Evolutionary conservation across 129 eudicot genomes (phyloP), one percentile per base, ranked within the genome.

Genomic region (Apium graveolens): DNA sequence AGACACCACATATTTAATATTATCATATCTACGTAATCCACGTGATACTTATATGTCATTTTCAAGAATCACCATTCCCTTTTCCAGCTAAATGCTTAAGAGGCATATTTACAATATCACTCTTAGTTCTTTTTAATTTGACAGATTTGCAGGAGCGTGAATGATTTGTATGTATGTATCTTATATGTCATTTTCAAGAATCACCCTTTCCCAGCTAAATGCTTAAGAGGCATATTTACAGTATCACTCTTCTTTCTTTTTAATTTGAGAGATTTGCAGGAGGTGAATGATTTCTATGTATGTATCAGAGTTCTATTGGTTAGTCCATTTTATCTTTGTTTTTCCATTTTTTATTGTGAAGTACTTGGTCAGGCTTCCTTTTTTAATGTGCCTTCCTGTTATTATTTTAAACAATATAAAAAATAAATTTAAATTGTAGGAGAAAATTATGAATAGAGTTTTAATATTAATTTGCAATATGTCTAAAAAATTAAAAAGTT

Each of bases 1-100:
- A 91, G 32, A 85, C 88, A 3, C 98, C 98, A 51, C 98, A 94
- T 76, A 80, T 91, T 48, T 82, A 90, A 76, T 87, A 94, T 83
- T 88, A 91, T 75, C 82, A 39, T 74, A 70, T 71, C 74, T 94
- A 89, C 78, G 98, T 91, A 76, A 70, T 76, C 31, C 27, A 2
- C 13, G 49, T 57, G 21, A 55, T 11, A 24, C 24, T 72, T 72
- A 49, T 60, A 32, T 72, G n/a, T 49, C 57, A 4, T 18, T 49
- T 49, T 24, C 18, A 49, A n/a, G 57, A 49, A 49, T 18, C 24
- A 60, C n/a, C n/a, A n/a, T n/a, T n/a, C 72, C 20, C 38, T 0
- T 57, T 5, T 1, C 62, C 42, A 32, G 2, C 26, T 41, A 3
- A 48, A 48, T 49, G 42, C 8, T 18, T 21, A 32, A 32, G 51